A percentile compares a stretch with the other conserved stretches of the same genome.
Evolutionary conservation across 75 land plant genomes (phyloP).

Genomic region (Sequoiadendron giganteum): DNA sequence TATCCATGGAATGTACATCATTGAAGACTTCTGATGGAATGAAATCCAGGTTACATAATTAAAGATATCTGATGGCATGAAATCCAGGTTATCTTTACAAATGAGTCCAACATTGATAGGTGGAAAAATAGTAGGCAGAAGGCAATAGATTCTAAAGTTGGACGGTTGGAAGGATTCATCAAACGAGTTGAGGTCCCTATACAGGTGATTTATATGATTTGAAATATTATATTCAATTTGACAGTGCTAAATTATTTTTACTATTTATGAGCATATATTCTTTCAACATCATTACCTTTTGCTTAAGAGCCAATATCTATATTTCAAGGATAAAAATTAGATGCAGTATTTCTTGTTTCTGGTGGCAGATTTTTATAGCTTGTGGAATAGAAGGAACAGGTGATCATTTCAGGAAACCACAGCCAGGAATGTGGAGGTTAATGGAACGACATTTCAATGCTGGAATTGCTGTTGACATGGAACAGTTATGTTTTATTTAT

Average conservation of each 20-base stretch:
- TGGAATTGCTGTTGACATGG: constrained; percentile 74
- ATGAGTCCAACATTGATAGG: constrained; percentile 94
- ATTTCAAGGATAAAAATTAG: background rate
- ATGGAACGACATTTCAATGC: constrained; percentile 83
- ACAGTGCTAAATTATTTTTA: background rate
- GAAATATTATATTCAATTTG: background rate
- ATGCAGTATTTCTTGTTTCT: constrained; percentile 7
- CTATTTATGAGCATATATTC: background rate
- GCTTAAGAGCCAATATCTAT: background rate
- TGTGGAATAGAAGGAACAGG: constrained; percentile 63
- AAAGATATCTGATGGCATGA: background rate
- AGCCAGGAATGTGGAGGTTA: constrained; percentile 91
- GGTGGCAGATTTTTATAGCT: constrained; percentile 79
- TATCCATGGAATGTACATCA: background rate
- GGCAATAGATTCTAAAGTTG: constrained; percentile 92
- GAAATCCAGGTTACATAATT: background rate
- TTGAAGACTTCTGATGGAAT: background rate
- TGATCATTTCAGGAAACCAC: constrained; percentile 85
- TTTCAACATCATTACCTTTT: background rate
- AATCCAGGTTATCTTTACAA: constrained; percentile 89
- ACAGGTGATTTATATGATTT: constrained; percentile 51
- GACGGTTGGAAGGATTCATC: constrained; percentile 79
- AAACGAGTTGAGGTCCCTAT: constrained; percentile 80
- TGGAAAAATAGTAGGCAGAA: constrained; percentile 92
- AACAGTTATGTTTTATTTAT: constrained; percentile 26